Base-by-base conservation (phyloP, 2,329 filamentous ascomycete species). In the Septoria linicola region DNA sequence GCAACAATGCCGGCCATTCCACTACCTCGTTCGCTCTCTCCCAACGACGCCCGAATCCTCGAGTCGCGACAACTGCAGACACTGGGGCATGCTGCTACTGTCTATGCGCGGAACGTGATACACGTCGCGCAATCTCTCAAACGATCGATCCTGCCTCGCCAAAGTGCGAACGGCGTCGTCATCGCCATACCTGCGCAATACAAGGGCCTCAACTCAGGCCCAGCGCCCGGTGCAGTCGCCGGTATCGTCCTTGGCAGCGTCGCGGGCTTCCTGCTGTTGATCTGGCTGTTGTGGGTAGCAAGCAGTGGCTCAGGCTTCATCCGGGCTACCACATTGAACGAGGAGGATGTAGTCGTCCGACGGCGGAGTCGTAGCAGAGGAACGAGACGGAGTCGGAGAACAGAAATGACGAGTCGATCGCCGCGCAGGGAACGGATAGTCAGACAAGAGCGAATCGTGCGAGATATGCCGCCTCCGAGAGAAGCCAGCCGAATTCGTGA, bases 201-300 rank as follows among this genome's bases (percentile, higher is more conserved):
- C 68, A 73, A 76, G 39, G 72, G 73, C 45, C 70, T 80, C 27
- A 68, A 78, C 63, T 62, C 70, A 20, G 76, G 80, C 4, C 81
- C 81, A 0, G 40, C 73, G 1, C 76, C 82, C 0, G 82, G 80
- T 47, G 76, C 76, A 32, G 76, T 85, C 1, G 80, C 76, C 8
- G 83, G 82, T 48, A 84, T 85, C 51, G 77, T 80, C 4, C 70
- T 81, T 20, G 79, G 79, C 55, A 75, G 72, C 49, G 74, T 81
- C 17, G 72, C 69, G 5, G 79, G 76, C 40, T 79, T 80, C 66
- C 66, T 81, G 19, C 67, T 81, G 4, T 55, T 81, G 23, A 66
- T 78, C 27, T 80, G 76, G 74, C 69, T 81, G 3, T 63, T 80
- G 19, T 78, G 63, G 60, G 64, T 70, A 1, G 64, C 76, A 40